Percentiles rank a stretch among this genome's conserved stretches.
phyloP scores from a whole-genome alignment of 331 rosid species.

The Rhamnella rubrinervis region DNA sequence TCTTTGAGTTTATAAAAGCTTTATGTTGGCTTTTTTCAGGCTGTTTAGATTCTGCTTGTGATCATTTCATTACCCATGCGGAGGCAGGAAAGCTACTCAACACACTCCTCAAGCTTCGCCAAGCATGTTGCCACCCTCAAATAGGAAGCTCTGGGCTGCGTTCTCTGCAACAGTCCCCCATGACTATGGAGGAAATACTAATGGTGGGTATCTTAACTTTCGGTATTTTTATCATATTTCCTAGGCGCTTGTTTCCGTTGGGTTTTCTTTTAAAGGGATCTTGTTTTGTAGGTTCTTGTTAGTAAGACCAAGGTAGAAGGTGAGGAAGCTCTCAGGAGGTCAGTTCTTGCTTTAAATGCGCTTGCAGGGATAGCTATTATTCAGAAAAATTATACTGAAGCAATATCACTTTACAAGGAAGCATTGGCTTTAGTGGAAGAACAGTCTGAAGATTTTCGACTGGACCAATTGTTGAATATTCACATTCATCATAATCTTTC shows the following conservation, averaged over 20 bases:
- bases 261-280: constrained; percentile 23
- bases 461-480: constrained; percentile 82
- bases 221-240: constrained; percentile 15
- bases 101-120: constrained; percentile 92
- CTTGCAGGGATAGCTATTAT: constrained; percentile 78
- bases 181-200: constrained; percentile 97
- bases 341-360: constrained; percentile 80
- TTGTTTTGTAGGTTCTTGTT: constrained; percentile 75
- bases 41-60: constrained; percentile 45
- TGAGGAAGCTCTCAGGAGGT: constrained; percentile 89
- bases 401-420: constrained; percentile 74
- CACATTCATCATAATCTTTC: constrained; percentile 90
- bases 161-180: constrained; percentile 91
- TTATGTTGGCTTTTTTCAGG: constrained; percentile 44
- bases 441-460: constrained; percentile 78
- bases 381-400: constrained; percentile 66
- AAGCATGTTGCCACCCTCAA: constrained; percentile 99
- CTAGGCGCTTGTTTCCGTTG: neutral
- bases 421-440: constrained; percentile 72
- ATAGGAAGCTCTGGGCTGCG: constrained; percentile 97
- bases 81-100: constrained; percentile 89
- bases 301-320: constrained; percentile 92
- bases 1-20: constrained; percentile 27
- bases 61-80: constrained; percentile 63
- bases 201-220: constrained; percentile 50